Conservation (phyloP, 1,284 basidiomycete genomes). For the Apiotrichum porosum region DNA sequence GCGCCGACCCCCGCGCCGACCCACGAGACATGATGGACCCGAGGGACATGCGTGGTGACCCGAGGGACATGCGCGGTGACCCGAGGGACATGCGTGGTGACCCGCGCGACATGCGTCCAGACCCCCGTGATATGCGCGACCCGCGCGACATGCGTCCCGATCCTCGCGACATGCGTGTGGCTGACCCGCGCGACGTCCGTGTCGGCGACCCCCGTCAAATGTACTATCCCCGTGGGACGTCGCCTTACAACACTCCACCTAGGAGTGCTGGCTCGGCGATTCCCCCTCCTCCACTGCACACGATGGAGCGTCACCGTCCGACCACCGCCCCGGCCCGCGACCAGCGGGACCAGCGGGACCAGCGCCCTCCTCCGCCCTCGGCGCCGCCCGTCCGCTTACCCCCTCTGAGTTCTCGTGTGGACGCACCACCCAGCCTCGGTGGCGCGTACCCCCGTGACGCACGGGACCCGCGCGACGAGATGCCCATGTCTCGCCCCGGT, state of each 20-base stretch:
- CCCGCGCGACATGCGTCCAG: too few relatives aligned
- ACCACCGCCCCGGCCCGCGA: conserved; percentile 4
- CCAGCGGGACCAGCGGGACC: conserved; percentile 3
- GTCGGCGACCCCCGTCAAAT: background rate
- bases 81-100: too few relatives aligned
- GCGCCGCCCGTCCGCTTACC: conserved; percentile 1
- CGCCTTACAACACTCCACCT: conserved; percentile 6
- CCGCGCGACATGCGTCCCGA: too few relatives aligned
- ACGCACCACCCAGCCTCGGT: conserved; percentile 13
- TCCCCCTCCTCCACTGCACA: background rate
- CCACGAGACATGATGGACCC: too few relatives aligned
- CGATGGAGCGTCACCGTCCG: conserved; percentile 4
- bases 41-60: background rate
- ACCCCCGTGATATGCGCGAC: conserved; percentile 7
- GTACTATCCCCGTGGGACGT: background rate
- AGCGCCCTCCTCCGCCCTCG: background rate
- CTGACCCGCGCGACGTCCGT: conserved; percentile 5
- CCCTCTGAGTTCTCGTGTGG: conserved; percentile 12
- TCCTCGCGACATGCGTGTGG: background rate
- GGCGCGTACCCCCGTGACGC: conserved; percentile 7
- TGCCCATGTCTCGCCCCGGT: conserved; percentile 11
- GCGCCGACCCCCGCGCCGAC: background rate
- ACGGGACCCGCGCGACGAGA: conserved; percentile 1
- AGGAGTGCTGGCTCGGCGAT: conserved; percentile 6
- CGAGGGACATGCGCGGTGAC: background rate